Evolutionary conservation across 495 filamentous ascomycete species (phyloP), one percentile per base, ranked within the genome.

Genomic region (Lophiostoma macrostomum): DNA sequence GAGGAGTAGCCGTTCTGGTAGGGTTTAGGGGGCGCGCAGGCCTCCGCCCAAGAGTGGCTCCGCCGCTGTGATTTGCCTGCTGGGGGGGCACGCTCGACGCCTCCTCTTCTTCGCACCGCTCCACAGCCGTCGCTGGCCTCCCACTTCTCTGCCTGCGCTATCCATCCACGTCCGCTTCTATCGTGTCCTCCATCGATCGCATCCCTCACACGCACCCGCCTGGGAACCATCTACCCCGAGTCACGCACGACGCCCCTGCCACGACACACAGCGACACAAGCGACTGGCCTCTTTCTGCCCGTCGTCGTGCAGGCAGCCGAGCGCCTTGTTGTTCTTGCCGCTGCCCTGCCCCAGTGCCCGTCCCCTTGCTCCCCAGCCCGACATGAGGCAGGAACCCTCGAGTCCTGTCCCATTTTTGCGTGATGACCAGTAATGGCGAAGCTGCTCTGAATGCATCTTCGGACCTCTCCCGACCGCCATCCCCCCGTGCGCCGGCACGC

Each of bases 351-450:
- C 14, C 44, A 23, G 32, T 38, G 32, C 41, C 50, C 23, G 46
- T 40, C 51, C 44, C 24, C 43, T 54, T 41, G 23, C 29, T 14
- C 42, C 24, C n/a, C 38, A 54, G 38, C 38, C 44, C 52, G 46
- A 52, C 52, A 56, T 56, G 58, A 56, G 58, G 58, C 58, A 56
- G 58, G 57, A 55, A 24, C 56, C 42, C 29, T 38, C 31, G 44
- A 19, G 44, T 60, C 57, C 57, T 60, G 57, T 50, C 56, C 41
- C 32, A 27, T 13, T 22, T 40, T 43, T 51, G 51, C 58, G 52
- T 61, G 28, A 61, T 61, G 58, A 51, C 58, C 39, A 61, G 52
- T 56, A 61, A 56, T 56, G 56, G 39, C 43, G 56, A 54, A 30
- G 16, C 38, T 43, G 51, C 39, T 28, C 45, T 56, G 39, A 45